These are phyloP conservation scores for Leucosporidium yakuticum DNA, from an alignment of 768 basidiomycete species.

Conservation along the genomic window DNA sequence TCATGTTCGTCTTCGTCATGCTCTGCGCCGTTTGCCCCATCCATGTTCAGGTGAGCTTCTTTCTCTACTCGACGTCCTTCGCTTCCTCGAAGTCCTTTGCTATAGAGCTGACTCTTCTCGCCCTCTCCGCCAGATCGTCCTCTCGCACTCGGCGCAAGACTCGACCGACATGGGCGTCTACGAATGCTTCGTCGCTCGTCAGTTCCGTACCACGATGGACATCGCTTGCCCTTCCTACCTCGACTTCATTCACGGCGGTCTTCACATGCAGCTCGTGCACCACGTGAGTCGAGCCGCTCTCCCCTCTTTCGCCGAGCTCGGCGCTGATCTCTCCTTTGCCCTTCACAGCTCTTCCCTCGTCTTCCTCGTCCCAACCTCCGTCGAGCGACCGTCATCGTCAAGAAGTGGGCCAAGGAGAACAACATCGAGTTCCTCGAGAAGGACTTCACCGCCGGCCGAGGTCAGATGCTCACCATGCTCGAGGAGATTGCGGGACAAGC, in stretches of 20 bases:
- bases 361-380: conserved; percentile 6
- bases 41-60: conserved; percentile 1
- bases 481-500: neutral
- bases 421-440: conserved; percentile 5
- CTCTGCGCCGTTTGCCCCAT: conserved; percentile 79
- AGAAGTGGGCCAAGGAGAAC: conserved; percentile 7
- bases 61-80: too few relatives aligned
- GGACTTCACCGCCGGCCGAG: neutral
- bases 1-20: conserved; percentile 74
- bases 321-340: neutral
- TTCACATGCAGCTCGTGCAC: conserved; percentile 94
- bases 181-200: conserved; percentile 85
- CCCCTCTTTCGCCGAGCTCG: neutral
- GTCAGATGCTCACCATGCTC: neutral
- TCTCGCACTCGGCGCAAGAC: conserved; percentile 84
- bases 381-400: neutral
- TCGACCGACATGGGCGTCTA: conserved; percentile 61
- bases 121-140: conserved; percentile 60
- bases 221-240: conserved; percentile 78
- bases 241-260: conserved; percentile 90
- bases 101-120: neutral
- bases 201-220: conserved; percentile 95
- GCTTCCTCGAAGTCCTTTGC: neutral
- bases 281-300: conserved; percentile 13
- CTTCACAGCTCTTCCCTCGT: conserved; percentile 4